A percentile compares a stretch with the other conserved stretches of the same genome.
Evolutionary conservation across 768 basidiomycete genomes (phyloP).

Genomic region (Nidularia sp.): DNA sequence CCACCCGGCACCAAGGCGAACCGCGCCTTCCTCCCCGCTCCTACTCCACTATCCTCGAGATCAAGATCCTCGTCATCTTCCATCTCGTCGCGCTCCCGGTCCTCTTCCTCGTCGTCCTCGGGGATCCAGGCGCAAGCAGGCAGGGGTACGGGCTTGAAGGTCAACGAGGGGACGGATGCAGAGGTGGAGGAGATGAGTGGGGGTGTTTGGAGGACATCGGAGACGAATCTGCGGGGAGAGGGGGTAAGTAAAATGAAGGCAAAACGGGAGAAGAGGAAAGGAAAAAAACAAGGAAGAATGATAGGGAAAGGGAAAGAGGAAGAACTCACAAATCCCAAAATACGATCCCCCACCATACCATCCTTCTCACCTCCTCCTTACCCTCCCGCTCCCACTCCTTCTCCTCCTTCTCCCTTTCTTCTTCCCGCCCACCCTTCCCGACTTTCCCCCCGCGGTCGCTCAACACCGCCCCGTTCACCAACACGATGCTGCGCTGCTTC

Average conservation of each 20-base stretch:
- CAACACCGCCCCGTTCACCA: too few relatives aligned
- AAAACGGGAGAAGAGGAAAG: constrained; percentile 1
- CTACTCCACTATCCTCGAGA: neutral
- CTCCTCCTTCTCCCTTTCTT: neutral
- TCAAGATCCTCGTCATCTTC: neutral
- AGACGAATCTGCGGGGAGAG: constrained; percentile 50
- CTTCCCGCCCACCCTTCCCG: constrained; percentile 21
- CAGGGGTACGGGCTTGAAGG: too few relatives aligned
- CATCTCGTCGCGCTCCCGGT: constrained; percentile 7
- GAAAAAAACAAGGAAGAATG: neutral
- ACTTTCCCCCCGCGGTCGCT: constrained; percentile 48
- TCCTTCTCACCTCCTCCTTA: constrained; percentile 23
- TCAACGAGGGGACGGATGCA: neutral
- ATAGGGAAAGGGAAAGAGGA: neutral
- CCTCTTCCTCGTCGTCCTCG: constrained; percentile 27
- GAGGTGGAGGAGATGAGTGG: constrained; percentile 53
- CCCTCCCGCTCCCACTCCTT: constrained; percentile 5
- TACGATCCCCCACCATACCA: constrained; percentile 77
- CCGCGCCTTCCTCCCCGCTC: neutral
- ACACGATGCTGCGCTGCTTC: too few relatives aligned
- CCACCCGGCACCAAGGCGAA: too few relatives aligned
- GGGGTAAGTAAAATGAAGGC: constrained; percentile 2
- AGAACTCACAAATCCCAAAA: constrained; percentile 70
- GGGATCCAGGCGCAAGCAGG: constrained; percentile 51
- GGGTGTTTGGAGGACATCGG: constrained; percentile 63